Conservation (phyloP, 306 rosid genomes). For the Rubus idaeus region DNA sequence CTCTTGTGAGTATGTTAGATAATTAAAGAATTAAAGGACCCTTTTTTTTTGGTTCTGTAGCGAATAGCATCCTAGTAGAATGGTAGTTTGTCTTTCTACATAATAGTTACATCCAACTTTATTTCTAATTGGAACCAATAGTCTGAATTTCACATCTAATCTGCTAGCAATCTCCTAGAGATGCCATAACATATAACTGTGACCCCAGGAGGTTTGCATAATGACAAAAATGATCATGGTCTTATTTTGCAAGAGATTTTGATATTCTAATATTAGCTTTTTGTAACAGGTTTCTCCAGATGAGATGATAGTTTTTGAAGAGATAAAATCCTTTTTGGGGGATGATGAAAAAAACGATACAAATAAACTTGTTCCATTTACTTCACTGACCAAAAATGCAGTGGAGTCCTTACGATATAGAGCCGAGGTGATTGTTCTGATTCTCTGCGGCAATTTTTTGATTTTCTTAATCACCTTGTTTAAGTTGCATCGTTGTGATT, state of each 20-base stretch:
- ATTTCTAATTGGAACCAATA: not conserved
- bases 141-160: not conserved
- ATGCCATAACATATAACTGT: not conserved
- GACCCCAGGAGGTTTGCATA: not conserved
- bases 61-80: not conserved
- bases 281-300: constrained; percentile 69
- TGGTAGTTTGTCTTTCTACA: not conserved
- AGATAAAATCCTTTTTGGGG: constrained; percentile 66
- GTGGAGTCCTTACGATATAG: constrained; percentile 91
- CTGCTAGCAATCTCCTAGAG: not conserved
- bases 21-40: not conserved
- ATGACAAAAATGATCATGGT: not conserved
- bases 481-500: not conserved
- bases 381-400: constrained; percentile 68
- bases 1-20: constrained; percentile 66
- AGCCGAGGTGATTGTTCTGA: constrained; percentile 69
- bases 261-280: not conserved
- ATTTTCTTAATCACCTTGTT: not conserved
- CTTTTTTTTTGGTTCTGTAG: not conserved
- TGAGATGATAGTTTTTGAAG: constrained; percentile 78
- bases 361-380: constrained; percentile 60
- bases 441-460: not conserved
- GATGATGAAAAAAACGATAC: constrained; percentile 59
- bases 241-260: not conserved
- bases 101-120: not conserved